Base-by-base conservation (phyloP, 345 rosid species). In the Lagerstroemia speciosa region DNA sequence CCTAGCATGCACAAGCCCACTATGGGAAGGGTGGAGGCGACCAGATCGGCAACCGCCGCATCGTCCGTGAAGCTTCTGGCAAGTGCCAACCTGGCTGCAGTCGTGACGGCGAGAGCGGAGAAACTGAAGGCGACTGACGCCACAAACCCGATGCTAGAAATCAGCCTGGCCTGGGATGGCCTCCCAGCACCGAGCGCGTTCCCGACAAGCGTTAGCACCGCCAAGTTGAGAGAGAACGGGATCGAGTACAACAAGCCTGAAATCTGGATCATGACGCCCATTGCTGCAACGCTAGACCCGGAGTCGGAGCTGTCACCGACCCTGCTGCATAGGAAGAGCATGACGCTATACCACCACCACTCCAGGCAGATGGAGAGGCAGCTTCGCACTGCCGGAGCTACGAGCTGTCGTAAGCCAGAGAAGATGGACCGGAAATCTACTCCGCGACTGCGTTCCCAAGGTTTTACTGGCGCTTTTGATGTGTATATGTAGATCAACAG, bases 291-390 rank as follows among this genome's bases (percentile, higher is more conserved):
- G 7, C 86, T 77, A 0, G 84, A 90, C 76, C 84, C 80, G 2
- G 98, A 93, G 69, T 87, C 80, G 2, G 98, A 93, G 69, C 87
- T 80, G 15, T 55, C 61, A 20, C 68, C 62, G 43, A 93, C 83
- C 46, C 84, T 73, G 58, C 97, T 93, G 11, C 97, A 93, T 12
- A 93, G 88, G 41, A 93, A 87, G 68, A 90, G 65, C 87, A 90
- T 89, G 27, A 93, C 86, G 83, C 90, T 92, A 63, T 93, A 93
- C 95, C 93, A 90, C 98, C 98, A 90, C 90, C 91, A 93, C 72
- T 90, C 97, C 74, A 87, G 78, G 72, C 97, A 93, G 40, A 90
- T 95, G 0, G 96, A 90, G 29, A 86, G 36, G 2, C 86, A 82
- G 55, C 96, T 87, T n/a, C 93, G 96, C 43, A 90, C 52, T 4